These are phyloP conservation scores for Ceratocystis cubensis DNA, from an alignment of 2,329 filamentous ascomycete genomes.

Conservation along the genomic window DNA sequence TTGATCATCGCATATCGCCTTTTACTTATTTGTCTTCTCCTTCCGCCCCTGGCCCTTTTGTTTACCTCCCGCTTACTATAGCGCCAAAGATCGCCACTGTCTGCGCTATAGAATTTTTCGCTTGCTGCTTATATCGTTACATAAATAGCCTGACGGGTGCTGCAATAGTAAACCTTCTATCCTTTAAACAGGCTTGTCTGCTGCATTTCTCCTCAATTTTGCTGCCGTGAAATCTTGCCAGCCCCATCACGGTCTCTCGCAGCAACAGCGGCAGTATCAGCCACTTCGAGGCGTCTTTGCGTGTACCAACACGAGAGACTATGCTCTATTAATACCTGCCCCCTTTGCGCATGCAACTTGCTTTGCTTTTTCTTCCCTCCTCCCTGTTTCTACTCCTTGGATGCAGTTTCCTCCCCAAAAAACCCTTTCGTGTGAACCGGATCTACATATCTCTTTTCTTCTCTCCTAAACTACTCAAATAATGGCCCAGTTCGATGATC, in stretches of 20 bases:
- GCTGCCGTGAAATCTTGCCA: neutral
- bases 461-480: neutral
- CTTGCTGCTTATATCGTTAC: too few species aligned
- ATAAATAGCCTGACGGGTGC: too few species aligned
- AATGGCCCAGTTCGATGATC: constrained; percentile 22
- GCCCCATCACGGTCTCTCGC: neutral
- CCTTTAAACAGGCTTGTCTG: too few species aligned
- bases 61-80: too few species aligned
- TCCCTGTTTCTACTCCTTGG: neutral
- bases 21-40: too few species aligned
- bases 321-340: neutral
- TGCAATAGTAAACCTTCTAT: too few species aligned
- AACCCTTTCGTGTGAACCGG: neutral
- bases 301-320: neutral
- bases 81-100: too few species aligned
- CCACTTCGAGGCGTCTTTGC: neutral
- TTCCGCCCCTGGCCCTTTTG: too few species aligned
- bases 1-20: too few species aligned
- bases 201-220: too few species aligned
- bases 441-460: neutral
- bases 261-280: neutral
- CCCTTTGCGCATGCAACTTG: neutral
- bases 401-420: neutral
- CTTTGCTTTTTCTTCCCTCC: neutral
- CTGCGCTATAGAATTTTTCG: too few species aligned